phyloP scores from a whole-genome alignment of 1,284 basidiomycete genomes.

The Boletellus deceptivus region DNA sequence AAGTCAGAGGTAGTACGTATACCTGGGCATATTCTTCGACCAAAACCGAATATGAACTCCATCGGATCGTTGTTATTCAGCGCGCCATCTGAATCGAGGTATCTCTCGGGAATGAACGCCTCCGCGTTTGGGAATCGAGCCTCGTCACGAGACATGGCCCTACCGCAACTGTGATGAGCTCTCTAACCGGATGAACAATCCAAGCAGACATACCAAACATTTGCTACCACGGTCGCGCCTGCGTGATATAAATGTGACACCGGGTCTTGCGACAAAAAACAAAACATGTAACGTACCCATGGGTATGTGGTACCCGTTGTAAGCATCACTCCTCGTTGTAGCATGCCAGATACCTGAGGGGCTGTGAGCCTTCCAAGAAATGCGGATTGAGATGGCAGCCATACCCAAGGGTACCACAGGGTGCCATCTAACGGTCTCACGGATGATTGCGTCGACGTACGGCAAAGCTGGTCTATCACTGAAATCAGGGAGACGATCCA shows the following conservation, averaged over 20 bases:
- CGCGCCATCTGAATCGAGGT: conserved; percentile 10
- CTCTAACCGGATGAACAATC: background rate
- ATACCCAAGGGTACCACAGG: conserved; percentile 19
- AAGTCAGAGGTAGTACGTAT: background rate
- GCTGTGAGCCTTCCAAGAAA: background rate
- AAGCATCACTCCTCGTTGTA: conserved; percentile 11
- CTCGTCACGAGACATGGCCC: conserved; percentile 23
- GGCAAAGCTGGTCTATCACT: conserved; percentile 37
- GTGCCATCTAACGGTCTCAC: conserved; percentile 35
- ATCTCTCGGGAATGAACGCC: conserved; percentile 15
- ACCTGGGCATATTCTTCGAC: conserved; percentile 18
- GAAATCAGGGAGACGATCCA: conserved; percentile 37
- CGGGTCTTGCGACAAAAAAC: background rate
- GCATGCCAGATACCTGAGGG: conserved; percentile 17
- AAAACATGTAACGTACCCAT: conserved; percentile 7
- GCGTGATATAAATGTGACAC: background rate
- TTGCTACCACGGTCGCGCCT: conserved; percentile 18
- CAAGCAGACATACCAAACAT: conserved; percentile 3
- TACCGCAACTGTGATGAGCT: background rate
- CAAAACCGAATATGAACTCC: conserved; percentile 22
- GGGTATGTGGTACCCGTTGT: conserved; percentile 19
- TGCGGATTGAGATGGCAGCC: background rate
- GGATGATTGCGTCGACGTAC: conserved; percentile 38
- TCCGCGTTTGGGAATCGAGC: conserved; percentile 17
- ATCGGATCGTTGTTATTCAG: conserved; percentile 13